A percentile compares a stretch with the other conserved stretches of the same genome.
Conservation (phyloP, 305 asterid genomes). For the Fraxinus ornus region DNA sequence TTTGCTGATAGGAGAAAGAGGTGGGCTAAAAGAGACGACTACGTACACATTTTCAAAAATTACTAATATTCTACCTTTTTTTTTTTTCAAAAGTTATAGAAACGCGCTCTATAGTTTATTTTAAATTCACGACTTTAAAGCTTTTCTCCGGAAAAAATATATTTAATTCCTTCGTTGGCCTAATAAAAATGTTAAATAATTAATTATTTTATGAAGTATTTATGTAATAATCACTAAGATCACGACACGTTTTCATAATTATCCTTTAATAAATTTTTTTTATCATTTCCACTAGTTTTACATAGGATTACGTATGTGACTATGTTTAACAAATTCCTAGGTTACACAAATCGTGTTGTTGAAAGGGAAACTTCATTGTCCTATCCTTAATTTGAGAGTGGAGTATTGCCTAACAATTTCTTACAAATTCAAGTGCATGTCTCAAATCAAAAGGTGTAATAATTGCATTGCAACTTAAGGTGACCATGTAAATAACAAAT, state of each 20-base stretch:
- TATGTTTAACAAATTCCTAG: not conserved
- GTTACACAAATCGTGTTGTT: not conserved
- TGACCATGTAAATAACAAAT: not conserved
- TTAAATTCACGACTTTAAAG: not conserved
- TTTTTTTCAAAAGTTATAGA: not conserved
- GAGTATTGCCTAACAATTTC: conserved; percentile 25
- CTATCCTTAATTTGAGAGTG: conserved; percentile 9
- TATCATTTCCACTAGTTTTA: too few relatives aligned
- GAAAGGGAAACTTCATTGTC: not conserved
- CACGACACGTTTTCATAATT: not conserved
- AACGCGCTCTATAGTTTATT: not conserved
- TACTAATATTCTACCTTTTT: not conserved
- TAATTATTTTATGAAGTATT: not conserved
- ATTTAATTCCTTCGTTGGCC: not conserved
- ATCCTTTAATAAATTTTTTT: too few relatives aligned
- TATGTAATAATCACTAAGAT: not conserved
- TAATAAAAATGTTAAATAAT: not conserved
- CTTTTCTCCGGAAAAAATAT: not conserved
- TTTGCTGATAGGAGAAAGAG: too few relatives aligned
- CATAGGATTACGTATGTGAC: conserved; percentile 12
- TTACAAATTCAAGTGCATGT: not conserved
- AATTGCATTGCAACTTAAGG: not conserved
- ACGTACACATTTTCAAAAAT: too few relatives aligned
- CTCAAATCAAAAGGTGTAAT: not conserved
- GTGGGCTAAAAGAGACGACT: too few relatives aligned